Percentiles rank a stretch among this genome's conserved stretches.
phyloP scores from a whole-genome alignment of 192 early-diverging fungal species.

The Spinellus fusiger region DNA sequence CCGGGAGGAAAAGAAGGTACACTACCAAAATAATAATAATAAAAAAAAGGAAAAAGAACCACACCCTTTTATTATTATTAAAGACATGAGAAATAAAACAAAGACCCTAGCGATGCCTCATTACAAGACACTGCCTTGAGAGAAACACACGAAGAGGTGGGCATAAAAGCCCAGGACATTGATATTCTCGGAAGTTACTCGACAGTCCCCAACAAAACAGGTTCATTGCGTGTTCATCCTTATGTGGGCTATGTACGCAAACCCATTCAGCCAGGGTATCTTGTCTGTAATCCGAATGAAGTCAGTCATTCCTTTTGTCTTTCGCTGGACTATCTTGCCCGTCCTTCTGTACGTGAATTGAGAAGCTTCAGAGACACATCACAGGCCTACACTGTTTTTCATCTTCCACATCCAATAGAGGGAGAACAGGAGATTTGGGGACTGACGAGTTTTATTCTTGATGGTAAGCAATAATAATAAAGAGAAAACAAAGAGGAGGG shows the following conservation, averaged over 20 bases:
- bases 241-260: constrained; percentile 52
- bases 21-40: neutral
- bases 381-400: constrained; percentile 54
- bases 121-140: constrained; percentile 64
- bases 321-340: constrained; percentile 57
- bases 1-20: constrained; percentile 63
- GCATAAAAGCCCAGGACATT: constrained; percentile 37
- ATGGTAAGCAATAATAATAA: constrained; percentile 33
- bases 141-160: constrained; percentile 79
- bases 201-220: constrained; percentile 52
- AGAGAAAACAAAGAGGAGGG: neutral
- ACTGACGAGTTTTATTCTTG: constrained; percentile 74
- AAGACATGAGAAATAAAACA: too few relatives aligned
- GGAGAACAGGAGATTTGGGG: constrained; percentile 63
- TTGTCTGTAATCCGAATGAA: constrained; percentile 58
- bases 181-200: constrained; percentile 58
- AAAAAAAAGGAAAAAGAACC: constrained; percentile 1
- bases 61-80: neutral
- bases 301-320: constrained; percentile 65
- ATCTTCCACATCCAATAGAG: constrained; percentile 33
- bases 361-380: constrained; percentile 48
- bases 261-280: constrained; percentile 32
- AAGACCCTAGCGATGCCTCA: constrained; percentile 53
- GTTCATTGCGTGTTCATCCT: constrained; percentile 53
- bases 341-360: constrained; percentile 31